These are phyloP conservation scores for grape (Vitis vinifera) DNA, from an alignment of 164 flowering plant genomes.

Conservation along the genomic window ASM3070453v1 NC_081807.1:272001-272500, in stretches of 20 bases:
- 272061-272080: neutral
- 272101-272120: conserved; percentile 63
- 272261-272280: conserved; percentile 80
- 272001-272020: no score
- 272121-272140: conserved; percentile 85
- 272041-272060: neutral
- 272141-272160: conserved; percentile 95
- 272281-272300: conserved; percentile 72
- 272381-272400: conserved; percentile 35
- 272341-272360: neutral
- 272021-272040: neutral
- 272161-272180: conserved; percentile 90
- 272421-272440: conserved; percentile 92
- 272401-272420: conserved; percentile 88
- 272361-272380: neutral
- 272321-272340: neutral
- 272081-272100: conserved; percentile 54
- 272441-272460: conserved; percentile 87
- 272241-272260: conserved; percentile 95
- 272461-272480: conserved; percentile 91
- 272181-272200: conserved; percentile 99
- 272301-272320: conserved; percentile 42
- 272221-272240: conserved; percentile 92
- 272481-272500: conserved; percentile 97
- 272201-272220: conserved; percentile 96